phyloP scores from a whole-genome alignment of 116 monocot species.

The Posidonia oceanica region DNA sequence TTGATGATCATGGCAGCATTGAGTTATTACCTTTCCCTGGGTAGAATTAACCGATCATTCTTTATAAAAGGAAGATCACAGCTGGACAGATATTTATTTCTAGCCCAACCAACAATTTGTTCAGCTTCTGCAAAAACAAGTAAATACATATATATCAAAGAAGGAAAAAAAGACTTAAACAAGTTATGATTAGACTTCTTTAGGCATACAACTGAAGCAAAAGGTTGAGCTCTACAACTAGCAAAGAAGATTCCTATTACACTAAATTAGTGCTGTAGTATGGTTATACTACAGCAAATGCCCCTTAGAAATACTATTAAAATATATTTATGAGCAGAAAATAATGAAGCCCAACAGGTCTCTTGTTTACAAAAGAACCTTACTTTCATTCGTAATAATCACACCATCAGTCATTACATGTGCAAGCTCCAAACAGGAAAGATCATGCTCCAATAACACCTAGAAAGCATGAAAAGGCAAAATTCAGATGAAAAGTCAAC shows the following conservation, averaged over 20 bases:
- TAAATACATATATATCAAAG: conserved; percentile 5
- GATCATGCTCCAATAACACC: conserved; percentile 73
- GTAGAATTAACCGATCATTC: conserved; percentile 52
- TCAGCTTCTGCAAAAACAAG: conserved; percentile 55
- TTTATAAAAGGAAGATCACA: conserved; percentile 46
- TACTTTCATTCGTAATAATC: conserved; percentile 78
- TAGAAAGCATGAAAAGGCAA: conserved; percentile 12
- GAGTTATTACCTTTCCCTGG: conserved; percentile 61
- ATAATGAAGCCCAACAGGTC: too few relatives aligned
- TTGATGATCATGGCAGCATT: not conserved
- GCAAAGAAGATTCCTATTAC: too few relatives aligned
- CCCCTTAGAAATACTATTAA: not conserved
- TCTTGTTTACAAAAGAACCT: conserved; percentile 1
- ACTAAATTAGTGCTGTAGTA: too few relatives aligned
- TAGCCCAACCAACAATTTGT: conserved; percentile 87
- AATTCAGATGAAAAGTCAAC: not conserved
- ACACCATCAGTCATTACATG: conserved; percentile 64
- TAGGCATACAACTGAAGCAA: too few relatives aligned
- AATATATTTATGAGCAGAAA: not conserved
- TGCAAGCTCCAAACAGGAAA: conserved; percentile 74
- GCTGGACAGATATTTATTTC: conserved; percentile 76
- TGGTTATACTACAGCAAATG: not conserved
- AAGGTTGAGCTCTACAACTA: too few relatives aligned
- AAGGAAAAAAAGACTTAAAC: not conserved
- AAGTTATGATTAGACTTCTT: not conserved